phyloP scores from a whole-genome alignment of 169 alveolate species.

The Plasmodium billcollinsi region DNA sequence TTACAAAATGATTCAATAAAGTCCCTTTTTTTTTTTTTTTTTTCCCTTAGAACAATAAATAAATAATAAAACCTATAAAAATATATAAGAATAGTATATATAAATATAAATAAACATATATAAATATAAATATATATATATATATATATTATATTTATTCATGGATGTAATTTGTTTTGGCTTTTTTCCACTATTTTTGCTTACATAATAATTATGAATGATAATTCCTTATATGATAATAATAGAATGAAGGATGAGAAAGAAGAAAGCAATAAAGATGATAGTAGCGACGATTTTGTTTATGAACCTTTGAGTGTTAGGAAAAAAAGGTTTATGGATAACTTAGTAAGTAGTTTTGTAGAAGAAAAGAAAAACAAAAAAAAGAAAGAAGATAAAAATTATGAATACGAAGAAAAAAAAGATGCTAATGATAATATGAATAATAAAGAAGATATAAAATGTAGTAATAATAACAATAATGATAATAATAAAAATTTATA shows the following conservation, averaged over 20 bases:
- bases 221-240: background rate
- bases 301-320: conserved; percentile 66
- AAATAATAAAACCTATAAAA: background rate
- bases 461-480: background rate
- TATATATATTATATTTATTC: conserved; percentile 1
- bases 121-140: background rate
- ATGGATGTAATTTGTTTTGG: background rate
- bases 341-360: conserved; percentile 64
- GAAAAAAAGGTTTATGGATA: conserved; percentile 52
- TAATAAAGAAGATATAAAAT: background rate
- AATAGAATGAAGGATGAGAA: conserved; percentile 15
- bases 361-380: conserved; percentile 46
- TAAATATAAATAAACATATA: background rate
- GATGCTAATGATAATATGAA: background rate
- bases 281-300: conserved; percentile 30
- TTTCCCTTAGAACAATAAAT: background rate
- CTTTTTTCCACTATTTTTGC: too few relatives aligned
- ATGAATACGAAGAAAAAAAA: background rate
- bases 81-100: background rate
- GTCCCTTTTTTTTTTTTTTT: background rate
- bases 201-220: background rate
- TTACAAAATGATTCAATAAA: too few relatives aligned
- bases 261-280: background rate
- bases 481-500: conserved; percentile 5
- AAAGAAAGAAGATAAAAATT: background rate